Evolutionary conservation across 768 basidiomycete species (phyloP), one percentile per base, ranked within the genome.

Genomic region (Hysterangium stoloniferum): DNA sequence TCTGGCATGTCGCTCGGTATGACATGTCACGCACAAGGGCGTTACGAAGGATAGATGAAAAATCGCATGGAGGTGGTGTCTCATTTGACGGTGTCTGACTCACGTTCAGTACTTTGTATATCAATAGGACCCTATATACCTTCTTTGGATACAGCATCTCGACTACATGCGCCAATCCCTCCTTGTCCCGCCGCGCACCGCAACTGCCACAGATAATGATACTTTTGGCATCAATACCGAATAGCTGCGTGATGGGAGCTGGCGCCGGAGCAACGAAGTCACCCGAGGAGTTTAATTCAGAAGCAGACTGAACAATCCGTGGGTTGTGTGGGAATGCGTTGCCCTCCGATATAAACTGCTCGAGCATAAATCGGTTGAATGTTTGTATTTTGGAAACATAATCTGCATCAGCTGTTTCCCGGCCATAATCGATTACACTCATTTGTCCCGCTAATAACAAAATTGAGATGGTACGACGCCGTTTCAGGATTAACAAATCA

Each of bases 351-450:
- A 76, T 80, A 57, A 97, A 74, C 45, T 84, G 84, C 54, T 97
- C 93, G 45, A 97, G 67, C 33, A 96, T 74, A 70, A 96, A 97
- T 19, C 95, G 82, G 63, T 97, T 92, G 72, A 97, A 97, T 13
- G 80, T 79, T 66, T 97, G 96, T 35, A 98, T 97, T 70, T 90
- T 84, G 45, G 86, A 80, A 0, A 81, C 83, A 57, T 97, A 91
- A 57, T 88, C 82, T 34, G 82, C 74, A 56, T 79, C 79, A n/a
- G 71, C 70, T 8, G 74, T 70, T 57, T 93, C 87, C 40, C 84
- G 75, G 11, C 87, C 87, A 52, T 86, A 88, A 61, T 98, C 96
- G 53, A 95, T 79, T 35, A 99, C 73, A 46, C 32, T 96, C 48
- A 48, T 15, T 46, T 19, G 29, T 34, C 40, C 24, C 32, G 47